Evolutionary conservation across 2,329 filamentous ascomycete species (phyloP).

Genomic region (Nigrospora osmanthi): DNA sequence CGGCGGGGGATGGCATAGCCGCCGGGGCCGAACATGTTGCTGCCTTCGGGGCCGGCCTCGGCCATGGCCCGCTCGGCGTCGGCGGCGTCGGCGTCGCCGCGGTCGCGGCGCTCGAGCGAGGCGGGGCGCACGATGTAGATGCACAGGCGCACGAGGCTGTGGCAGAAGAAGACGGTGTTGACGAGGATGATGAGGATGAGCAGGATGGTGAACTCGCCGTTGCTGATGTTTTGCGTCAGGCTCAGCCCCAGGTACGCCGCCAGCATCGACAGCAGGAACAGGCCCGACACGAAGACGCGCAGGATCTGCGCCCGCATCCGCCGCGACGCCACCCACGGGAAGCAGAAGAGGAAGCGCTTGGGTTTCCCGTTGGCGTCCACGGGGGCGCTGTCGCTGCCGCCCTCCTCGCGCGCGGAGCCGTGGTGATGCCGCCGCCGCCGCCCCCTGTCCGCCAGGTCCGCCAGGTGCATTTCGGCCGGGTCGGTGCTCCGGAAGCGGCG

Average conservation of each 20-base stretch:
- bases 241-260: constrained; percentile 65
- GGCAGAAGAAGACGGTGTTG: constrained; percentile 72
- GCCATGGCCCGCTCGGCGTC: constrained; percentile 17
- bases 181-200: constrained; percentile 71
- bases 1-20: constrained; percentile 63
- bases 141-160: constrained; percentile 66
- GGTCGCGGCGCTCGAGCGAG: constrained; percentile 16
- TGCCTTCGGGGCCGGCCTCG: constrained; percentile 5
- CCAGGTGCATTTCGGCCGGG: constrained; percentile 40
- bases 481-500: constrained; percentile 31
- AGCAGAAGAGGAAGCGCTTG: constrained; percentile 43
- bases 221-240: constrained; percentile 54
- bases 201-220: constrained; percentile 69
- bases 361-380: constrained; percentile 15
- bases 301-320: constrained; percentile 48
- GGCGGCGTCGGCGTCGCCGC: constrained; percentile 22
- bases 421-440: constrained; percentile 23
- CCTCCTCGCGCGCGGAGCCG: constrained; percentile 1
- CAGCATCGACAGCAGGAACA: constrained; percentile 51
- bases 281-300: constrained; percentile 56
- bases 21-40: constrained; percentile 41
- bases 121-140: constrained; percentile 51
- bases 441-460: constrained; percentile 31
- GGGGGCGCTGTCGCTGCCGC: constrained; percentile 3
- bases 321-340: constrained; percentile 46